Evolutionary conservation across 495 filamentous ascomycete genomes (phyloP), one percentile per base, ranked within the genome.

Genomic region (Chaetomium fimeti): DNA sequence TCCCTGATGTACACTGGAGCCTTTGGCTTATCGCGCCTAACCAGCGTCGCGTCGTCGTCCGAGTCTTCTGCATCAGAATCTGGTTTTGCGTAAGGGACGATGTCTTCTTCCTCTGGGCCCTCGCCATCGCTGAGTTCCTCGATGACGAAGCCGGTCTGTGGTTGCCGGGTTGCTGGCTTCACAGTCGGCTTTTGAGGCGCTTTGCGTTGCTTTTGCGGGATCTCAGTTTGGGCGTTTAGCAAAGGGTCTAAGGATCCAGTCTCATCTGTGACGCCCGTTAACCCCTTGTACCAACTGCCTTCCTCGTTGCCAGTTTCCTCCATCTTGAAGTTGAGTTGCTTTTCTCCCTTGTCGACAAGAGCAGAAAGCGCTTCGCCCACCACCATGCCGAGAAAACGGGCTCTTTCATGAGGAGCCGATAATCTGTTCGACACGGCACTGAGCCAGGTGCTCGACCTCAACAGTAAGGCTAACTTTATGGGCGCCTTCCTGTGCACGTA

Each of bases 1-100:
- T 97, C 91, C 54, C 92, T 87, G 67, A 97, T 90, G 65, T 98
- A 98, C 4, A 97, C 92, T 28, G 93, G 95, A 13, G 93, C 85
- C 49, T 84, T 88, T 45, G 90, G 89, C 66, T 92, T 96, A 72
- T 91, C 85, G 43, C 93, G 84, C 57, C 88, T 85, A 47, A 98
- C 81, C 40, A 95, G 76, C 0, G 91, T 96, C 16, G 95, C 87
- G 71, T 99, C 95, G 28, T 97, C 93, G 60, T 96, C 92, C 0
- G 89, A 90, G 74, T 98, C 95, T 62, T 92, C 89, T 3, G 84
- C 81, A 69, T 99, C 95, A n/a, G 90, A 93, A 72, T 96, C 94
- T 0, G 93, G 92, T 71, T 97, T 97, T 32, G 84, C 87, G 71
- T 97, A 98, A 5, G 91, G 87, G 13, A 86, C 79, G 0, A 98